Percentiles rank a stretch among this genome's conserved stretches.
These are phyloP conservation scores for Elsinoe ampelina DNA, from an alignment of 2,329 filamentous ascomycete genomes.

Conservation along the genomic window DNA sequence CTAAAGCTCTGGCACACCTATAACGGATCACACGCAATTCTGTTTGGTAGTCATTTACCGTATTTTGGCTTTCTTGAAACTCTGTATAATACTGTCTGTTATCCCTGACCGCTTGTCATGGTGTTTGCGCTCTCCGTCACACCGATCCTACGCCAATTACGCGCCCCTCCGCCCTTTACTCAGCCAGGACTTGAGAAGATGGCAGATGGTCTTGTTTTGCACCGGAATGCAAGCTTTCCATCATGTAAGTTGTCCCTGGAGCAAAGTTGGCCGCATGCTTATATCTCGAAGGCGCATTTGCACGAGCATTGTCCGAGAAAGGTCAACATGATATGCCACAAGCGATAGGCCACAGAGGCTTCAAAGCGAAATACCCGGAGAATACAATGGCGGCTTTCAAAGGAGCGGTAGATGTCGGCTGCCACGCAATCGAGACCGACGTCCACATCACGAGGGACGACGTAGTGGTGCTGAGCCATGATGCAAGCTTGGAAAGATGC, in stretches of 20 bases:
- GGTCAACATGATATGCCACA: constrained; percentile 42
- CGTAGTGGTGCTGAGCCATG: constrained; percentile 65
- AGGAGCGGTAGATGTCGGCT: constrained; percentile 62
- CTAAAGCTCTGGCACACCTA: background rate
- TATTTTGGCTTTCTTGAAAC: constrained; percentile 5
- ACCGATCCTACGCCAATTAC: constrained; percentile 1
- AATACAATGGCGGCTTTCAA: constrained; percentile 76
- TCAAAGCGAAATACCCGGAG: constrained; percentile 69
- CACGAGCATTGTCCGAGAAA: constrained; percentile 4
- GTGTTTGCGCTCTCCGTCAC: constrained; percentile 5
- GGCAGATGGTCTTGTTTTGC: constrained; percentile 12
- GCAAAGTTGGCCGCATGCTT: background rate
- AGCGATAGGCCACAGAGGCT: constrained; percentile 69
- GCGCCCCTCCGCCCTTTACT: constrained; percentile 15
- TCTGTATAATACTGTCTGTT: constrained; percentile 5
- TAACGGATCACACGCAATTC: constrained; percentile 6
- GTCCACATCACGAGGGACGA: constrained; percentile 73
- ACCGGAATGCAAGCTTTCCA: constrained; percentile 1
- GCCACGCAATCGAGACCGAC: constrained; percentile 81
- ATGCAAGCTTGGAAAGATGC: constrained; percentile 67
- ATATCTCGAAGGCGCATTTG: constrained; percentile 10
- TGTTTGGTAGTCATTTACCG: constrained; percentile 9
- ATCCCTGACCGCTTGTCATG: constrained; percentile 2
- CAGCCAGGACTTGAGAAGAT: constrained; percentile 17
- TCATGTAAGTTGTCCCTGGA: constrained; percentile 9